Evolutionary conservation across 768 basidiomycete genomes (phyloP).

Genomic region (Amanita polypyramis): DNA sequence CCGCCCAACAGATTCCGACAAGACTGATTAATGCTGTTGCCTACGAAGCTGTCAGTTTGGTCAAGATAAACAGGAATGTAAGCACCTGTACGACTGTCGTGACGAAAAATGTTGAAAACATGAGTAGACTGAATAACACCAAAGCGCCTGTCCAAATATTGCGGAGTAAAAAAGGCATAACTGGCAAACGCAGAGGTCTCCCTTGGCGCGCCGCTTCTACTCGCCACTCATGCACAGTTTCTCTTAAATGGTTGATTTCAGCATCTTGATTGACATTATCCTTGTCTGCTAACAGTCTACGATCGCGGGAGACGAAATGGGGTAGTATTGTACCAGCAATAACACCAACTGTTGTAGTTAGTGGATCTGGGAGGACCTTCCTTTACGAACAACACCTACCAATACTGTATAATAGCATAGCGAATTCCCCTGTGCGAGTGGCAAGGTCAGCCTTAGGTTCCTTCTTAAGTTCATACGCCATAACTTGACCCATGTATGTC

Average conservation of each 20-base stretch:
- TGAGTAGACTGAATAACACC: slow-evolving; percentile 68
- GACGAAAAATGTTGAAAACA: slow-evolving; percentile 82
- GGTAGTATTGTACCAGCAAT: slow-evolving; percentile 75
- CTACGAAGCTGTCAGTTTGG: slow-evolving; percentile 19
- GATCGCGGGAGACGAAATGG: slow-evolving; percentile 71
- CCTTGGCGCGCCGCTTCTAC: slow-evolving; percentile 73
- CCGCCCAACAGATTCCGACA: slow-evolving; percentile 92
- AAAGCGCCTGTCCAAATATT: slow-evolving; percentile 92
- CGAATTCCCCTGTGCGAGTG: slow-evolving; percentile 76
- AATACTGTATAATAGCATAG: slow-evolving; percentile 84
- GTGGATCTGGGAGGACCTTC: slow-evolving; percentile 6
- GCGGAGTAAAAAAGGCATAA: slow-evolving; percentile 83
- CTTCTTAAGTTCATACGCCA: slow-evolving; percentile 65
- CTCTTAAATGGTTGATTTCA: slow-evolving; percentile 59
- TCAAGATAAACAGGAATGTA: slow-evolving; percentile 9
- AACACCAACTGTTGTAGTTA: slow-evolving; percentile 57
- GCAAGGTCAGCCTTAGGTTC: slow-evolving; percentile 82
- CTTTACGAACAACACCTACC: slow-evolving; percentile 34
- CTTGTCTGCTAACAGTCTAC: slow-evolving; percentile 62
- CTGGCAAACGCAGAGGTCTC: slow-evolving; percentile 65
- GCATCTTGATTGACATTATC: slow-evolving; percentile 67
- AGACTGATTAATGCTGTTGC: slow-evolving; percentile 77
- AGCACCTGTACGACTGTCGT: slow-evolving; percentile 59
- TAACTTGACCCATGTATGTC: slow-evolving; percentile 88
- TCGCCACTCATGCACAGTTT: slow-evolving; percentile 72